Evolutionary conservation across 148 eudicot species (phyloP).

Genomic region (Camellia lanceoleosa): DNA sequence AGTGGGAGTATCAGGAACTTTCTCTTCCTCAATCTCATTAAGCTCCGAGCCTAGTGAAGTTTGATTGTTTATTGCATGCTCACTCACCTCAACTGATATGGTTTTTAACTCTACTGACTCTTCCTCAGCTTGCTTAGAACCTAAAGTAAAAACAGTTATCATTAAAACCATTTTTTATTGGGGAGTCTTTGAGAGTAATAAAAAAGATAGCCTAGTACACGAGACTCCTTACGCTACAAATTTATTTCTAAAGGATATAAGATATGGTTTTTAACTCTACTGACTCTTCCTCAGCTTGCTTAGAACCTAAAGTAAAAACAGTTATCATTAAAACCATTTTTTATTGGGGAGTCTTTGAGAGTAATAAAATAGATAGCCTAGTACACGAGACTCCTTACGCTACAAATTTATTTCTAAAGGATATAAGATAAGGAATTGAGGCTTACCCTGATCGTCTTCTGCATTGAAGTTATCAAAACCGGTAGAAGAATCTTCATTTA

Average conservation of each 20-base stretch:
- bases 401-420: no score
- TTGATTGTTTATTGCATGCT: conserved; percentile 16
- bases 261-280: conserved; percentile 24
- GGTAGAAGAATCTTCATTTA: conserved; percentile 32
- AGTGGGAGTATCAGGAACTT: conserved; percentile 58
- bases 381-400: no score
- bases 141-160: conserved; percentile 20
- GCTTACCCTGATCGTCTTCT: conserved; percentile 33
- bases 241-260: no score
- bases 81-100: conserved; percentile 29
- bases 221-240: no score
- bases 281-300: conserved; percentile 29
- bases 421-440: no score
- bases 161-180: no score
- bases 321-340: no score
- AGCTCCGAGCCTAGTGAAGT: conserved; percentile 17
- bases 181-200: no score
- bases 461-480: conserved; percentile 23
- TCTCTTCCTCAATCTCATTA: conserved; percentile 62
- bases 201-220: no score
- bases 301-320: conserved; percentile 29
- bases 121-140: conserved; percentile 25
- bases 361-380: no score
- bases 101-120: conserved; percentile 30
- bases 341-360: no score